phyloP scores from a whole-genome alignment of 2,329 filamentous ascomycete genomes.

The Neofusicoccum sp. region DNA sequence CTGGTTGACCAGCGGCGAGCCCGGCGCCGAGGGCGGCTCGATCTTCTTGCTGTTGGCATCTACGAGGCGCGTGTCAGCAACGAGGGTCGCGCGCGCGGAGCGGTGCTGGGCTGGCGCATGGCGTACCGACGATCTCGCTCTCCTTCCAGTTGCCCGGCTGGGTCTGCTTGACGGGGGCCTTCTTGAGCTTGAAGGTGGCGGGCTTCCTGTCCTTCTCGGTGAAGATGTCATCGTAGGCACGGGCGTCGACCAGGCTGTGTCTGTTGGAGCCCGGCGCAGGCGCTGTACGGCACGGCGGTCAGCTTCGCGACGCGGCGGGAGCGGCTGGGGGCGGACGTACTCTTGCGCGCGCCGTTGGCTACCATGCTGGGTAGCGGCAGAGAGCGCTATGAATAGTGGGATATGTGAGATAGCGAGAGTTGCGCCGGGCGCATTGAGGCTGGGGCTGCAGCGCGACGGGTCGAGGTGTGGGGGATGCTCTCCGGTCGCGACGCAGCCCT shows the following conservation, averaged over 20 bases:
- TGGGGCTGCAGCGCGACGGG: conserved; percentile 1
- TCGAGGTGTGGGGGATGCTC: conserved; percentile 16
- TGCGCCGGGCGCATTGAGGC: conserved; percentile 8
- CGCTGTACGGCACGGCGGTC: neutral
- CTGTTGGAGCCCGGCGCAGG: conserved; percentile 26
- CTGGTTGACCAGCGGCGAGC: conserved; percentile 52
- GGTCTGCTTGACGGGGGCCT: conserved; percentile 61
- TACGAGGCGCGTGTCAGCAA: neutral
- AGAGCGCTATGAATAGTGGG: conserved; percentile 13
- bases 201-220: conserved; percentile 44
- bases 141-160: conserved; percentile 74
- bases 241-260: conserved; percentile 33
- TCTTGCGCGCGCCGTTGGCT: conserved; percentile 41
- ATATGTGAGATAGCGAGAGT: conserved; percentile 13
- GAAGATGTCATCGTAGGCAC: conserved; percentile 37
- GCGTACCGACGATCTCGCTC: conserved; percentile 63
- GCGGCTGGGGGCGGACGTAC: conserved; percentile 26
- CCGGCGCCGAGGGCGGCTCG: conserved; percentile 16
- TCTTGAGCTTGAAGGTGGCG: conserved; percentile 57
- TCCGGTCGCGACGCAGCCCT: conserved; percentile 13
- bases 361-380: conserved; percentile 30
- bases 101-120: neutral
- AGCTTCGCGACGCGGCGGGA: neutral
- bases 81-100: neutral
- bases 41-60: conserved; percentile 21